Conservation (phyloP, 139 green algal species). For the Chlamydomonas sp. region DNA sequence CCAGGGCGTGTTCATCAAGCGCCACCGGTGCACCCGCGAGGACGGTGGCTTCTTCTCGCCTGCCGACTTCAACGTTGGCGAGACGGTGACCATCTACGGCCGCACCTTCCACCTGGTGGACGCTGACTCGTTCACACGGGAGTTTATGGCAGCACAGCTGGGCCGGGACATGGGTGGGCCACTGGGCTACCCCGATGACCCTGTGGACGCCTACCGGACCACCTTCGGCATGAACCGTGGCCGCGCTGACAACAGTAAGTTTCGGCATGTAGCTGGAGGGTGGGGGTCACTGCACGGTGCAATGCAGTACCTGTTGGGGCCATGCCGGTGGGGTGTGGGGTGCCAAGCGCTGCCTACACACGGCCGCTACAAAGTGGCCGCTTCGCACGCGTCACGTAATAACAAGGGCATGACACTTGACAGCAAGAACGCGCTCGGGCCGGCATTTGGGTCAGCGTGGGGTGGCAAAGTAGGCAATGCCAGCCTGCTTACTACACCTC, state of each 20-base stretch:
- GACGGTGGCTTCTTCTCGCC: slow-evolving; percentile 58
- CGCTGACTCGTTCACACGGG: slow-evolving; percentile 86
- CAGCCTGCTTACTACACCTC: no score
- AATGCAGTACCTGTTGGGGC: not conserved
- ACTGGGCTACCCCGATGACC: slow-evolving; percentile 69
- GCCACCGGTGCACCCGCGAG: slow-evolving; percentile 77
- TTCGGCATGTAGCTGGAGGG: not conserved
- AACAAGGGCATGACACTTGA: no score
- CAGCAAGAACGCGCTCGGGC: no score
- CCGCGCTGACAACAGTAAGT: slow-evolving; percentile 19
- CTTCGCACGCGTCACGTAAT: no score
- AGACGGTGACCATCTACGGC: slow-evolving; percentile 80
- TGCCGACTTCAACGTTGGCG: slow-evolving; percentile 80
- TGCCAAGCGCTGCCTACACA: no score
- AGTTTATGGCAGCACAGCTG: slow-evolving; percentile 46
- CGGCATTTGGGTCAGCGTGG: no score
- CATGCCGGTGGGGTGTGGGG: no score
- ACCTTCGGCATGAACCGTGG: slow-evolving; percentile 57
- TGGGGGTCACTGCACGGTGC: no score
- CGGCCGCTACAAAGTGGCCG: no score
- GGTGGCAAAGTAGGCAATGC: no score
- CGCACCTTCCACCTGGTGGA: slow-evolving; percentile 80
- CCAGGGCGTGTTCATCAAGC: slow-evolving; percentile 90
- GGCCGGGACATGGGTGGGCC: slow-evolving; percentile 50
- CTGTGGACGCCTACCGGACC: slow-evolving; percentile 61